Evolutionary conservation across 257 asterid genomes (phyloP), one percentile per base, ranked within the genome.

Genomic region (Apocynum venetum): DNA sequence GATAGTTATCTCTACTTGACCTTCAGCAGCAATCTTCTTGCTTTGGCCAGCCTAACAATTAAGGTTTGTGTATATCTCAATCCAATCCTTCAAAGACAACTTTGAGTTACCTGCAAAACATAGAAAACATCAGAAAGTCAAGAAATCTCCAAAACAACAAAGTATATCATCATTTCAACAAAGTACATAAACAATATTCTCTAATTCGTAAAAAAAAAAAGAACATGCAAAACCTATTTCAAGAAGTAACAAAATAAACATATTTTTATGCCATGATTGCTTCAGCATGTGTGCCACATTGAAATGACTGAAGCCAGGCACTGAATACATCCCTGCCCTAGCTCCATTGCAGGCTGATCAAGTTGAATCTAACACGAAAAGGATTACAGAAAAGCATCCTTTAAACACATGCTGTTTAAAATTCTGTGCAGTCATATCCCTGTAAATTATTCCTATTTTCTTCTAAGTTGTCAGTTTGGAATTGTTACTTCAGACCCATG

Each of bases 81-180:
- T 69, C 72, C 44, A 76, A 70, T 64, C 80, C 67, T 73, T 65
- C 60, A 19, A 56, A 82, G 73, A 70, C 48, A 72, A 78, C 75
- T 59, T 51, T 57, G 31, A 64, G 59, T 80, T 78, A 82, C 87
- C 93, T 88, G 92, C 85, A 90, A 71, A 2, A 70, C 48, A 74
- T 76, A 84, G 80, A 68, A 86, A 82, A 76, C 79, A 82, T 84
- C 68, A 84, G 67, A 74, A 83, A 77, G 57, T 71, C 38, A 83
- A 78, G 52, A 73, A 65, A 69, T 75, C 40, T 0, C 31, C 15
- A 59, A 61, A 75, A 47, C 73, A 77, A 72, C 60, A 20, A 59
- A 47, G 31, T 67, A 25, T 72, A 57, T 17, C 46, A 59, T 51
- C 44, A 10, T 53, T 52, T 31, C 12, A 49, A 69, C 20, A 46